Evolutionary conservation across 2,329 filamentous ascomycete genomes (phyloP).

Genomic region (Conoideocrella luteorostrata): DNA sequence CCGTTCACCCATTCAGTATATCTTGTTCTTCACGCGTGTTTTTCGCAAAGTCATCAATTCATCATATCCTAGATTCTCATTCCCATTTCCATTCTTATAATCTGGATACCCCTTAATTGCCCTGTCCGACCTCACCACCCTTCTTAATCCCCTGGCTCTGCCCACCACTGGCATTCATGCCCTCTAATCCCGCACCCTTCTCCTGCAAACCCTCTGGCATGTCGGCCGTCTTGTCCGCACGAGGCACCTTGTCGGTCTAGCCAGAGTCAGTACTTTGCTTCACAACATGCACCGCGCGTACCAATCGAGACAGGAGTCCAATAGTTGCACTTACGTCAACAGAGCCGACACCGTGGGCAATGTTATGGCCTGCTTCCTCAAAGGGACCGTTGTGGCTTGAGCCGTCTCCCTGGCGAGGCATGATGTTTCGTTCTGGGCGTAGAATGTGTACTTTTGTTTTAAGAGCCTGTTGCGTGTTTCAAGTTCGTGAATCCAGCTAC

Average conservation of each 20-base stretch:
- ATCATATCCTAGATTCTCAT: too few species aligned
- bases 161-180: slow-evolving; percentile 36
- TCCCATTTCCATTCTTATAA: too few species aligned
- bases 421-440: too few species aligned
- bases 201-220: slow-evolving; percentile 37
- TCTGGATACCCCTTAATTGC: too few species aligned
- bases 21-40: too few species aligned
- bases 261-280: background rate
- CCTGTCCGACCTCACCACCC: slow-evolving; percentile 35
- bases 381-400: slow-evolving; percentile 40
- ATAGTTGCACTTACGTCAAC: slow-evolving; percentile 30
- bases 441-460: background rate
- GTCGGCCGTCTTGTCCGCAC: slow-evolving; percentile 44
- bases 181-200: slow-evolving; percentile 35
- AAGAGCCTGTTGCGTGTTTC: too few species aligned
- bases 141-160: slow-evolving; percentile 35
- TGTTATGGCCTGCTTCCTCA: slow-evolving; percentile 32
- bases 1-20: too few species aligned
- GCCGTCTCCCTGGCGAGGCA: slow-evolving; percentile 46
- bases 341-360: slow-evolving; percentile 37
- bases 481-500: too few species aligned
- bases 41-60: too few species aligned
- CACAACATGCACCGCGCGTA: background rate
- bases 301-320: too few species aligned
- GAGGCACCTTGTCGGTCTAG: slow-evolving; percentile 31